These are phyloP conservation scores for Beauveria australis DNA, from an alignment of 2,329 filamentous ascomycete genomes.

Conservation along the genomic window DNA sequence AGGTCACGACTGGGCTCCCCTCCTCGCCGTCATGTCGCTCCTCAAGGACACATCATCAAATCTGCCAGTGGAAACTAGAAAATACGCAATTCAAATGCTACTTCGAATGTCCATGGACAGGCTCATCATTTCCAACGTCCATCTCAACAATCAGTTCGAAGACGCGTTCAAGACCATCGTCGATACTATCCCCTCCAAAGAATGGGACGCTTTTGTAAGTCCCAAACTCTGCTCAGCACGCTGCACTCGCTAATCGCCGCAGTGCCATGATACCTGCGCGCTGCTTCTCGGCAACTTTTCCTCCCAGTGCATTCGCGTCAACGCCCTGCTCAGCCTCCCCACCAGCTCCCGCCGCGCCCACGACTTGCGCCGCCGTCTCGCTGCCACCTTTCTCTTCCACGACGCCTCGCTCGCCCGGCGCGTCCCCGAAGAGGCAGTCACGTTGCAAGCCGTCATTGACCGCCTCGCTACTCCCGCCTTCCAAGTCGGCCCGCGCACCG, in stretches of 20 bases:
- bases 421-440: slow-evolving; percentile 33
- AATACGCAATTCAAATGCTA: slow-evolving; percentile 37
- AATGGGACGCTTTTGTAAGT: slow-evolving; percentile 38
- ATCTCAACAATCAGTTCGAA: slow-evolving; percentile 33
- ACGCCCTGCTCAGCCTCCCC: slow-evolving; percentile 52
- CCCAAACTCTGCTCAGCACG: too few relatives aligned
- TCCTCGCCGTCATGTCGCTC: slow-evolving; percentile 36
- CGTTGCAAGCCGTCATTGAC: slow-evolving; percentile 35
- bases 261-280: slow-evolving; percentile 44
- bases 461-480: slow-evolving; percentile 43
- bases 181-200: slow-evolving; percentile 27
- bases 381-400: slow-evolving; percentile 54
- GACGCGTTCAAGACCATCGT: slow-evolving; percentile 36
- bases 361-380: slow-evolving; percentile 58
- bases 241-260: neutral
- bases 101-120: slow-evolving; percentile 49
- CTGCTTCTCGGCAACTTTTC: slow-evolving; percentile 38
- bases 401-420: slow-evolving; percentile 34
- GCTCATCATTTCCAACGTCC: slow-evolving; percentile 35
- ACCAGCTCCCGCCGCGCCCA: slow-evolving; percentile 40
- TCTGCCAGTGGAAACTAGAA: slow-evolving; percentile 26
- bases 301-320: slow-evolving; percentile 44
- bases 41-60: slow-evolving; percentile 29
- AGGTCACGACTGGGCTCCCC: slow-evolving; percentile 37
- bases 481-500: slow-evolving; percentile 42